Base-by-base conservation (phyloP, 1,284 basidiomycete species). In the Pascua guehoae region DNA sequence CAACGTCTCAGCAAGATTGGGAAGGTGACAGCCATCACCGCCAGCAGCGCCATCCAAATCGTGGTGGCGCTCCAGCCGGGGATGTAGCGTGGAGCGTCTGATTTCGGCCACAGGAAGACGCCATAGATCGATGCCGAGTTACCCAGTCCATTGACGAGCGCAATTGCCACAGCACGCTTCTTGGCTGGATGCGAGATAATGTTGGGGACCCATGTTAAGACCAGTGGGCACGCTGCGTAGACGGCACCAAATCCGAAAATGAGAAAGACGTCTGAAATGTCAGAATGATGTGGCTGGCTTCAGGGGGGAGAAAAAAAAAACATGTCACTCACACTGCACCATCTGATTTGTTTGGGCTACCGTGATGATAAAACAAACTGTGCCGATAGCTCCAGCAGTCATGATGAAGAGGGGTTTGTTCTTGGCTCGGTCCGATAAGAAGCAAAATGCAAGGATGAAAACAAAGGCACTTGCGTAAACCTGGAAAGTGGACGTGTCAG, bases 231-330 rank as follows among this genome's bases (percentile, higher is more conserved):
- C 1, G 76, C 69, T 18, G 79, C 76, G 62, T 79, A 81, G 44
- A 81, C 75, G 32, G 69, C 74, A 4, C 75, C 79, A 49, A 79
- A 79, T 14, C 71, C 79, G 55, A 82, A 72, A 61, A 79, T 80
- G 44, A 81, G 67, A 63, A 81, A 78, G 41, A 75, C 77, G 64
- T 81, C 24, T 32, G 24, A 32, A 32, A 32, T 32, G 24, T 32
- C 61, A 7, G 24, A 24, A 32, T 11, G 3, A 47, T 42, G 12
- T 41, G 14, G 8, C 12, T 16, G n/a, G n/a, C n/a, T 15, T 4
- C 15, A 38, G 5, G 36, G 2, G 17, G 32, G 7, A 37, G 2
- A 14, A n/a, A 2, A 36, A 37, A 16, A 15, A 17, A 16, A 60
- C n/a, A n/a, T n/a, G n/a, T n/a, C n/a, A n/a, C 50, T 53, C 41